These are phyloP conservation scores for Acacia melanoxylon DNA, from an alignment of 306 rosid genomes.

Conservation along the genomic window DNA sequence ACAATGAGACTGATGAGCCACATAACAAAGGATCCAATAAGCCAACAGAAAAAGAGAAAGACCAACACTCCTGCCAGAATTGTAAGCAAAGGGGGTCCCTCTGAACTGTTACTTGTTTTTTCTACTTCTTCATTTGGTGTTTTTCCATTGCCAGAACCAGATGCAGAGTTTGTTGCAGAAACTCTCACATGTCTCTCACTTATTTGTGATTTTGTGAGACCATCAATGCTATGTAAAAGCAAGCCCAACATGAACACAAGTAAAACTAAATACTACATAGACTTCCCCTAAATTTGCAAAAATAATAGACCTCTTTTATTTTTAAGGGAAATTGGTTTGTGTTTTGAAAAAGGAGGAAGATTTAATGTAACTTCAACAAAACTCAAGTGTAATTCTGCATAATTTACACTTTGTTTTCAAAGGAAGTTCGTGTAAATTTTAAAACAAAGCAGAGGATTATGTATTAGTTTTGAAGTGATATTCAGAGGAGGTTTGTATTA, in stretches of 20 bases:
- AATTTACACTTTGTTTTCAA: neutral
- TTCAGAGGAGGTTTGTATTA: too few relatives aligned
- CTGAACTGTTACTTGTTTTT: conserved; percentile 27
- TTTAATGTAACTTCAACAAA: neutral
- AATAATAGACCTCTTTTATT: neutral
- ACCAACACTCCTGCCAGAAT: conserved; percentile 67
- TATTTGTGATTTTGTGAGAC: conserved; percentile 30
- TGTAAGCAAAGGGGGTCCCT: conserved; percentile 80
- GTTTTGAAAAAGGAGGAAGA: neutral
- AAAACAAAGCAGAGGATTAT: neutral
- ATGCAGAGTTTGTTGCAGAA: conserved; percentile 47
- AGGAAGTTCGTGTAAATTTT: neutral
- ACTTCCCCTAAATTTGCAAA: neutral
- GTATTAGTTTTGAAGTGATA: too few relatives aligned
- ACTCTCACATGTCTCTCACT: conserved; percentile 37
- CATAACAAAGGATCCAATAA: conserved; percentile 42
- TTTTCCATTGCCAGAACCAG: conserved; percentile 30
- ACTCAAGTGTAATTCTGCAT: neutral
- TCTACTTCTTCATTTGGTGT: conserved; percentile 35
- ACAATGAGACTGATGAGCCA: conserved; percentile 56
- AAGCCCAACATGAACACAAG: conserved; percentile 10
- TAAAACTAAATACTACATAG: neutral
- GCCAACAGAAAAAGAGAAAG: conserved; percentile 47
- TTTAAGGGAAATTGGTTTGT: neutral
- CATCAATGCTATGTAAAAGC: conserved; percentile 42